Conservation (phyloP, 176 grass and related monocot genomes). For the Neostapfia colusana region DNA sequence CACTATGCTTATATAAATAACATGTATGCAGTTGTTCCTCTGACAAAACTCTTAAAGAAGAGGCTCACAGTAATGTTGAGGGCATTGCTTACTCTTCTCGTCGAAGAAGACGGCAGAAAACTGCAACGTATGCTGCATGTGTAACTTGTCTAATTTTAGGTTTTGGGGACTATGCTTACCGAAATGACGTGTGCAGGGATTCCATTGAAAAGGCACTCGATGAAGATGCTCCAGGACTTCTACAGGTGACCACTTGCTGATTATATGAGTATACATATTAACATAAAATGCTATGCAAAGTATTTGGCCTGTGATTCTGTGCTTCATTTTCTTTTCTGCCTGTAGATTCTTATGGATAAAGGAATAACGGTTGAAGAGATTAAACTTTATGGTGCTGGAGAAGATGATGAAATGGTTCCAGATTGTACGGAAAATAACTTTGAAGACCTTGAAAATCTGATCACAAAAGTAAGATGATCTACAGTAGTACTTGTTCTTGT, state of each 20-base stretch:
- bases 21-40: constrained; percentile 66
- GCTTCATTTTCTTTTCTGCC: constrained; percentile 10
- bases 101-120: constrained; percentile 67
- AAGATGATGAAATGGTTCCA: constrained; percentile 56
- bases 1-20: constrained; percentile 32
- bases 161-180: constrained; percentile 31
- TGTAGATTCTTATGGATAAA: constrained; percentile 80
- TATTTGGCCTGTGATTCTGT: constrained; percentile 25
- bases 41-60: constrained; percentile 60
- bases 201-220: constrained; percentile 80
- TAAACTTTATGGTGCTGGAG: constrained; percentile 73
- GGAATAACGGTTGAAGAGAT: constrained; percentile 79
- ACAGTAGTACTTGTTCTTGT: background rate
- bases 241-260: constrained; percentile 55
- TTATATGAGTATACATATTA: constrained; percentile 30
- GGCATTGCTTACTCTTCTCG: constrained; percentile 33
- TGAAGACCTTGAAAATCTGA: constrained; percentile 77
- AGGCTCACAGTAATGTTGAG: constrained; percentile 39
- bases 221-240: constrained; percentile 96
- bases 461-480: constrained; percentile 67
- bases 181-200: constrained; percentile 60
- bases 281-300: background rate
- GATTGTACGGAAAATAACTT: constrained; percentile 66
- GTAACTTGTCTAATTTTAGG: constrained; percentile 21
- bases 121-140: constrained; percentile 65